Conservation (phyloP, 2,329 filamentous ascomycete genomes). For the Remersonia thermophila region DNA sequence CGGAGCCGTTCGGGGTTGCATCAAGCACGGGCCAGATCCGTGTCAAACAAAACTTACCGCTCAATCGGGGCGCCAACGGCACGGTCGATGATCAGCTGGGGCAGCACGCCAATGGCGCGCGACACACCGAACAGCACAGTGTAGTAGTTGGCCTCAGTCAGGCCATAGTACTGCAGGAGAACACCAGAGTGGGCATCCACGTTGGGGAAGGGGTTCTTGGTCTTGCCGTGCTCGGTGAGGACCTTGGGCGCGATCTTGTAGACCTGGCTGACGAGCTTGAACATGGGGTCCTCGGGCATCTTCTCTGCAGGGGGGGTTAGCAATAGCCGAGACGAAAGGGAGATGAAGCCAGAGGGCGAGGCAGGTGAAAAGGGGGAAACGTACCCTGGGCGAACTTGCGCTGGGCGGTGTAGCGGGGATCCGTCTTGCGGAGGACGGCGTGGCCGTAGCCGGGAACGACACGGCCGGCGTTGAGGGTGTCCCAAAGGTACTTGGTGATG, state of each 20-base stretch:
- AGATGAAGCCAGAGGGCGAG: too few relatives aligned
- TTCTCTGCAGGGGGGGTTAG: constrained; percentile 43
- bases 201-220: constrained; percentile 99
- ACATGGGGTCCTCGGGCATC: constrained; percentile 95
- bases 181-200: constrained; percentile 98
- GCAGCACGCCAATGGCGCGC: constrained; percentile 93
- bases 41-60: constrained; percentile 34
- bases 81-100: constrained; percentile 99
- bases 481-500: constrained; percentile 98
- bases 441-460: constrained; percentile 98
- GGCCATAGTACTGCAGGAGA: constrained; percentile 97
- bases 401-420: constrained; percentile 97
- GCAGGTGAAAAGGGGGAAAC: too few relatives aligned
- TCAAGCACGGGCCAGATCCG: neutral
- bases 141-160: constrained; percentile 99
- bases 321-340: neutral
- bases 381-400: constrained; percentile 76
- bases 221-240: constrained; percentile 99
- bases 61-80: constrained; percentile 94
- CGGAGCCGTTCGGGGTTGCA: neutral
- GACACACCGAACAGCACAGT: constrained; percentile 99
- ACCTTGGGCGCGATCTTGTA: constrained; percentile 99
- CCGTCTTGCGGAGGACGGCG: constrained; percentile 98
- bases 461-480: constrained; percentile 86
- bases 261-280: constrained; percentile 99